Evolutionary conservation across 2,329 filamentous ascomycete species (phyloP).

Genomic region (Curvularia hawaiiensis): DNA sequence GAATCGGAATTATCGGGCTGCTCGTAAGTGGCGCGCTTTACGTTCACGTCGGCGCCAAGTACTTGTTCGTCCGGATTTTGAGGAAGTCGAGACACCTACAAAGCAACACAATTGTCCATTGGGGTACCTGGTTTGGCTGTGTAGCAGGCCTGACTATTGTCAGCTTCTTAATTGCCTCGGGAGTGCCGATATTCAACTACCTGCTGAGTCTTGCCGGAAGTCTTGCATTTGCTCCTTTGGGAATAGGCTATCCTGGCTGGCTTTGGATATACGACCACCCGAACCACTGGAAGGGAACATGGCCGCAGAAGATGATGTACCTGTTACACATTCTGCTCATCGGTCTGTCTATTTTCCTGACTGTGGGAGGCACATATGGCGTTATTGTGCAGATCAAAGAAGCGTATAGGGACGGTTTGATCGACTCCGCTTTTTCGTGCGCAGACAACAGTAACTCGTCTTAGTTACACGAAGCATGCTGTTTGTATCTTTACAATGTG

Average conservation of each 20-base stretch:
- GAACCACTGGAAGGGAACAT: conserved; percentile 47
- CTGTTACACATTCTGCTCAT: conserved; percentile 52
- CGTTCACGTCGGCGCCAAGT: conserved; percentile 60
- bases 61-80: conserved; percentile 61
- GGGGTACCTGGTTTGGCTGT: conserved; percentile 60
- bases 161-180: conserved; percentile 58
- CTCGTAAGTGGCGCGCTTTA: conserved; percentile 57
- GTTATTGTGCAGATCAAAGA: conserved; percentile 58
- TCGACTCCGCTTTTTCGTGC: conserved; percentile 46
- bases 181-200: conserved; percentile 62
- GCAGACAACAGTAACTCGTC: conserved; percentile 41
- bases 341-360: conserved; percentile 54
- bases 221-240: conserved; percentile 58
- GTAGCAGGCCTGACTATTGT: conserved; percentile 51
- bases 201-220: conserved; percentile 56
- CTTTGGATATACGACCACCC: conserved; percentile 59
- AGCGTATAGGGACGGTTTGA: conserved; percentile 56
- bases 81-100: conserved; percentile 58
- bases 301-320: conserved; percentile 46
- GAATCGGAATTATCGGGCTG: conserved; percentile 61
- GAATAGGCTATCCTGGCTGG: conserved; percentile 55
- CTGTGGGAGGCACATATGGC: conserved; percentile 57
- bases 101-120: conserved; percentile 60
- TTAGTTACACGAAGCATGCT: conserved; percentile 6
- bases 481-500: background rate